Evolutionary conservation across 2,329 filamentous ascomycete species (phyloP), one percentile per base, ranked within the genome.

Genomic region (Xylaria sp.): DNA sequence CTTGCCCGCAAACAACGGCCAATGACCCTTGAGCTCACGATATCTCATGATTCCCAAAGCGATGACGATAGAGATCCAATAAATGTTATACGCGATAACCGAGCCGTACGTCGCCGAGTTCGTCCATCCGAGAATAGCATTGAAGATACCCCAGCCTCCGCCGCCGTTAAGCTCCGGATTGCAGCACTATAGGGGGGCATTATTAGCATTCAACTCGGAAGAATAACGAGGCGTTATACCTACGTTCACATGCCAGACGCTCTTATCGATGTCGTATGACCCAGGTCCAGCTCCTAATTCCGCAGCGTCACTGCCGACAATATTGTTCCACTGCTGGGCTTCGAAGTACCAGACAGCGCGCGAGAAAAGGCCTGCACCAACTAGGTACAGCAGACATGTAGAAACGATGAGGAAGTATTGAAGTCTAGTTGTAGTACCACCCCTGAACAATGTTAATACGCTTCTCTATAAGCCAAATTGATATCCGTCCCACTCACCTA

Each of bases 71-170:
- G 83, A 83, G 59, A 96, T 80, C 94, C 93, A 97, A 82, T 97
- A 97, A 18, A 95, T 66, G 77, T 96, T 97, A 82, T 97, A 97
- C 1, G 91, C 90, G 70, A 97, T 89, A 71, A 97, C 91, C 0
- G 92, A 94, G 60, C 93, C 93, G 74, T 95, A 94, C 1, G 93
- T 97, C 5, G 92, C 94, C 13, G 91, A 93, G 82, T 97, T 97
- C 69, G 89, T 87, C 94, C 94, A 97, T 66, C 94, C 93, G 12
- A 97, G 84, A 61, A 97, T 85, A 66, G 92, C 89, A 74, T 97
- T 95, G 84, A 97, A 93, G 72, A 97, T 89, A 63, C 92, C 93
- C 93, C 93, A 97, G 52, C 91, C 92, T 43, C 90, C 89, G 56
- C 91, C 91, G 32, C 91, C 91, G 70, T 93, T 90, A 45, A 90